Conservation (phyloP, 371 early-diverging fungal species). For the Capillidium heterosporum region DNA sequence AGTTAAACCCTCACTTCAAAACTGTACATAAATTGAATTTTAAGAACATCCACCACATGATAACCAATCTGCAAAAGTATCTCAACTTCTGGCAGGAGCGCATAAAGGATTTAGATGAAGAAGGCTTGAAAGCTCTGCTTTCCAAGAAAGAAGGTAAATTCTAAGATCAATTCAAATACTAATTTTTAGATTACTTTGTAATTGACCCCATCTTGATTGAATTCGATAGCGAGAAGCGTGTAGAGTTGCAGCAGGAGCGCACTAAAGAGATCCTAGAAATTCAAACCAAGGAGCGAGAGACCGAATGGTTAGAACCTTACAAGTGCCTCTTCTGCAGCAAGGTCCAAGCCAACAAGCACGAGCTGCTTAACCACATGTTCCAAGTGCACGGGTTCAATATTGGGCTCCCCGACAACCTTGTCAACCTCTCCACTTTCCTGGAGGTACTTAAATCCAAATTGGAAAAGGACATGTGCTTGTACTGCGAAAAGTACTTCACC, state of each 20-base stretch:
- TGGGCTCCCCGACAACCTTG: constrained; percentile 83
- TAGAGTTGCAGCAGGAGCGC: background rate
- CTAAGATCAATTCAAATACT: background rate
- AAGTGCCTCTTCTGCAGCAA: constrained; percentile 88
- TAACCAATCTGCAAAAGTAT: constrained; percentile 59
- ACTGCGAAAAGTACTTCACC: constrained; percentile 88
- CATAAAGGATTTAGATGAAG: constrained; percentile 15
- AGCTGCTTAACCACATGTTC: constrained; percentile 77
- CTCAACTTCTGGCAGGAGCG: constrained; percentile 46
- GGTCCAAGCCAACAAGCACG: constrained; percentile 35
- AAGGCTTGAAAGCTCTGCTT: constrained; percentile 10
- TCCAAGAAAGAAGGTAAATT: constrained; percentile 11
- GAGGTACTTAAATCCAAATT: constrained; percentile 59
- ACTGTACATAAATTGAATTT: constrained; percentile 41
- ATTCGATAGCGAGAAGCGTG: background rate
- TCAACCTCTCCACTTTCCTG: constrained; percentile 69
- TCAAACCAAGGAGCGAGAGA: constrained; percentile 62
- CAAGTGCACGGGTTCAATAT: constrained; percentile 85
- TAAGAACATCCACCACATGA: constrained; percentile 59
- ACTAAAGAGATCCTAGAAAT: constrained; percentile 50
- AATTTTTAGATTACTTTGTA: background rate
- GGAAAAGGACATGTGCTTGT: constrained; percentile 54
- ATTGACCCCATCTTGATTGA: background rate
- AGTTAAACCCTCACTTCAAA: constrained; percentile 44
- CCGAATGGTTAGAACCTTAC: constrained; percentile 41